These are phyloP conservation scores for Trichoderma koningiopsis DNA, from an alignment of 2,329 filamentous ascomycete species.

Conservation along the genomic window DNA sequence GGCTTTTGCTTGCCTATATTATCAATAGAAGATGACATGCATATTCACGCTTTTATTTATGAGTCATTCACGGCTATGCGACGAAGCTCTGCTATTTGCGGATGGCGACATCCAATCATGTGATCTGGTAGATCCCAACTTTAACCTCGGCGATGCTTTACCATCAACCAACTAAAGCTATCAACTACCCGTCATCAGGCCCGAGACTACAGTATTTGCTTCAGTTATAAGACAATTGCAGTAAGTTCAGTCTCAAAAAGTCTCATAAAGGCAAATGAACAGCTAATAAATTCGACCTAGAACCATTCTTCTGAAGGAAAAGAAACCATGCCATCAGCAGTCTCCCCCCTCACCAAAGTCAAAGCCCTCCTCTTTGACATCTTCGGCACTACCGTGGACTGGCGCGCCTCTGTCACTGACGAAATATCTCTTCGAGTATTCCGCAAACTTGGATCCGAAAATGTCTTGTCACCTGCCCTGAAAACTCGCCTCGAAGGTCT, in stretches of 20 bases:
- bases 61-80: background rate
- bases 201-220: background rate
- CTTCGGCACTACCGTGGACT: constrained; percentile 80
- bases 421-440: constrained; percentile 57
- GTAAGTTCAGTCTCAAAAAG: background rate
- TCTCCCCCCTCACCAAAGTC: constrained; percentile 39
- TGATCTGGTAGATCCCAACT: constrained; percentile 13
- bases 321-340: constrained; percentile 32
- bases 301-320: background rate
- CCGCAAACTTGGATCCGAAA: constrained; percentile 49
- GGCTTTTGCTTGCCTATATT: background rate
- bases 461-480: constrained; percentile 48
- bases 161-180: background rate
- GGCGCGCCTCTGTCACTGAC: constrained; percentile 67
- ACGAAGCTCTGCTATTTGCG: background rate
- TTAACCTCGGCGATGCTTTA: constrained; percentile 1
- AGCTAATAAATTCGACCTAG: background rate
- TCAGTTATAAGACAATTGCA: background rate
- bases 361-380: constrained; percentile 73
- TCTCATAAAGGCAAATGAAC: background rate
- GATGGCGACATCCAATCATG: constrained; percentile 22
- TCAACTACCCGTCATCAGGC: background rate
- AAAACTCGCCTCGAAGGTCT: constrained; percentile 53
- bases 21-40: background rate
- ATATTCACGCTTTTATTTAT: background rate